Evolutionary conservation across 1,284 basidiomycete genomes (phyloP), one percentile per base, ranked within the genome.

Genomic region (Pascua sp.): DNA sequence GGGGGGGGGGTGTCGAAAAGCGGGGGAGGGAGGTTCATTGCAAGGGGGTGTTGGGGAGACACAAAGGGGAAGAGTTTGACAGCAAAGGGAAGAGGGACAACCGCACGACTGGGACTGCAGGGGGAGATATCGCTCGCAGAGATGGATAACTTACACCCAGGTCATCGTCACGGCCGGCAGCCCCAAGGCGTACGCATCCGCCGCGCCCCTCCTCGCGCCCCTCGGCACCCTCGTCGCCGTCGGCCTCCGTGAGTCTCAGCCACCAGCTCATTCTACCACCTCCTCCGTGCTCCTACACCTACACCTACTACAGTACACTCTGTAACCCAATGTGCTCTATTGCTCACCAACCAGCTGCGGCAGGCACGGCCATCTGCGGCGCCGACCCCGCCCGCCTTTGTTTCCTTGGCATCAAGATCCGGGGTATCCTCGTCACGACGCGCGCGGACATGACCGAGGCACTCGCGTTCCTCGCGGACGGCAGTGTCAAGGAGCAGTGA

Each of bases 391-490:
- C 64, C 45, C 59, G 65, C 36, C 68, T 67, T 66, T 71, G 72
- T 59, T 77, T 78, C 56, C 59, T 62, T 53, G 67, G 80, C 65
- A 71, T 79, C 59, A 65, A 70, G 41, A 77, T 75, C 42, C 68
- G 77, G 45, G 64, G 65, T 44, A 66, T 72, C 60, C 72, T 73
- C 39, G 67, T 79, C 57, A 59, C 60, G 38, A 57, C 57, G 15
- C 60, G 60, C 49, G 41, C 13, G 18, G 60, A 62, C 60, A 62
- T 62, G 60, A 36, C 15, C 11, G 57, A 59, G 36, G 60, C 60
- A 4, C 54, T 62, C 54, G 18, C 40, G 38, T 57, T 42, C 53
- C 55, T 61, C 40, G 40, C 44, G 40, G 44, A 39, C 16, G 60
- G 60, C 45, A 51, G 54, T 51, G 60, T 62, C 52, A 59, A 62